Conservation (phyloP, 2,329 filamentous ascomycete genomes). For the Penicillium sp. region DNA sequence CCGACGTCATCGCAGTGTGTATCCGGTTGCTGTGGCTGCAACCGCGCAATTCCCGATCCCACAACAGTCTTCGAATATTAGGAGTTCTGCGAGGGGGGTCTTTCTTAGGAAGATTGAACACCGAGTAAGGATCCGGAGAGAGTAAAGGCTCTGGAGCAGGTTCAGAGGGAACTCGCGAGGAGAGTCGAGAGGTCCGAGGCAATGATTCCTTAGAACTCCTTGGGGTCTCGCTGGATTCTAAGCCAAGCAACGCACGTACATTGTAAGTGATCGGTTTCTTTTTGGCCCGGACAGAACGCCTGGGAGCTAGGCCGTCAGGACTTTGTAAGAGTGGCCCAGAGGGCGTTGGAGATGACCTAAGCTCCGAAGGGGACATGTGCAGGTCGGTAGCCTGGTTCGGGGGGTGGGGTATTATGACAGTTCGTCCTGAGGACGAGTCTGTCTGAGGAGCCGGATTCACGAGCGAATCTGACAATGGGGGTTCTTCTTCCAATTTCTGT, state of each 20-base stretch:
- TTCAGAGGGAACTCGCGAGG: neutral
- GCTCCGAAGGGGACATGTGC: neutral
- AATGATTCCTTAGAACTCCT: neutral
- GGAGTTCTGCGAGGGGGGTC: neutral
- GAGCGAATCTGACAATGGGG: neutral
- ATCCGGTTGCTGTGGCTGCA: constrained; percentile 11
- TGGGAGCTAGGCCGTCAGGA: neutral
- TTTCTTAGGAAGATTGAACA: neutral
- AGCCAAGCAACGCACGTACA: neutral
- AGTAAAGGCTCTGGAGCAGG: neutral
- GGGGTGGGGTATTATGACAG: neutral
- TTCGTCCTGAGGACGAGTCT: neutral
- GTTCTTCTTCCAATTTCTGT: neutral
- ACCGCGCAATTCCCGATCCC: constrained; percentile 32
- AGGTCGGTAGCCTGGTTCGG: neutral
- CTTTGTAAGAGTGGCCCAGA: neutral
- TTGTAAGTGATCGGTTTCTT: constrained; percentile 3
- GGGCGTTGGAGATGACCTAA: neutral
- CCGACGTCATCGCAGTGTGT: constrained; percentile 31
- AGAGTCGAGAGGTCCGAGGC: neutral
- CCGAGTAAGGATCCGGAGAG: neutral
- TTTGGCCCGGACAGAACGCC: constrained; percentile 1
- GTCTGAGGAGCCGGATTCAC: neutral
- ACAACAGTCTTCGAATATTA: constrained; percentile 22
- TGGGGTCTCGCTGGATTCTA: neutral